These are phyloP conservation scores for Eucalyptus tenuipes DNA, from an alignment of 345 rosid species.

Conservation along the genomic window DNA sequence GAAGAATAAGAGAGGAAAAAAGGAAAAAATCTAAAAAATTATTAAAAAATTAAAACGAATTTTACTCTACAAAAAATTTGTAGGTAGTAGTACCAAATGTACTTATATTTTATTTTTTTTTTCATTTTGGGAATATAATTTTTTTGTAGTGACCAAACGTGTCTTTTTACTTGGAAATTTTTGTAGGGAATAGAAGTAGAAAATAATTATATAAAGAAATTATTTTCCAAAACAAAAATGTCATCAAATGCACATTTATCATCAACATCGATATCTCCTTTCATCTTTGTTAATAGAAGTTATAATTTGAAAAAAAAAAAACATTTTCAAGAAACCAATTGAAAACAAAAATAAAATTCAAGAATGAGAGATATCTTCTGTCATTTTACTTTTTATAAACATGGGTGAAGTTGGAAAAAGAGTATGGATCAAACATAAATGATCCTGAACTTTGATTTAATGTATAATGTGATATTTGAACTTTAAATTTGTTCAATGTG, in stretches of 20 bases:
- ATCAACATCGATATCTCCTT: not conserved
- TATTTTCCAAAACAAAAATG: rapidly evolving
- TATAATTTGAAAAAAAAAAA: not conserved
- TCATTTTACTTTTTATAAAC: not conserved
- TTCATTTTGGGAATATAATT: no score
- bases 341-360: not conserved
- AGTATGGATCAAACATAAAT: not conserved
- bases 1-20: no score
- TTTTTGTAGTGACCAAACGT: no score
- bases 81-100: no score
- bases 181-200: rapidly evolving
- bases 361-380: not conserved
- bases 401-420: not conserved
- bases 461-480: rapidly evolving
- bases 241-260: no score
- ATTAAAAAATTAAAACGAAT: no score
- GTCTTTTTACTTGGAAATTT: rapidly evolving
- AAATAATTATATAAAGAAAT: no score
- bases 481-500: no score
- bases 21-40: no score
- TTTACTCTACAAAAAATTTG: no score
- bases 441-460: rapidly evolving
- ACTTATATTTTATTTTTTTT: no score
- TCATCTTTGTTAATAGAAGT: not conserved
- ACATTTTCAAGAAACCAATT: not conserved